These are phyloP conservation scores for Dioscorea alata DNA, from an alignment of 106 monocot genomes.

Conservation along the genomic window DNA sequence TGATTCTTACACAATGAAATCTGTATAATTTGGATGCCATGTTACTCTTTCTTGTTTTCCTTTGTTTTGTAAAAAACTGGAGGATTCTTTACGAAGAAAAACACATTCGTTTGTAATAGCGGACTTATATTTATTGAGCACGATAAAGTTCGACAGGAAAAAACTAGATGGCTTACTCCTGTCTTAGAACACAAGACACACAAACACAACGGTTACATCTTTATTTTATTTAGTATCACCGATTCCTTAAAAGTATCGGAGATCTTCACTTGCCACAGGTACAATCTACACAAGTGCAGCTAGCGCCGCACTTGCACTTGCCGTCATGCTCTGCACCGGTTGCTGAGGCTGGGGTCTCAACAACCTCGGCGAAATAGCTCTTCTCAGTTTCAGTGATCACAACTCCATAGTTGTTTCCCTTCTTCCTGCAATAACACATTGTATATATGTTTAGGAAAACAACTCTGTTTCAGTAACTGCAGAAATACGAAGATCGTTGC, in stretches of 20 bases:
- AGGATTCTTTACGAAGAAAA: too few relatives aligned
- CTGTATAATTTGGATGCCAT: too few relatives aligned
- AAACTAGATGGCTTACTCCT: too few relatives aligned
- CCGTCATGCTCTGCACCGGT: background rate
- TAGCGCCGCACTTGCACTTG: slow-evolving; percentile 15
- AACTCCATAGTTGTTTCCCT: slow-evolving; percentile 67
- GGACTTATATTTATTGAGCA: too few relatives aligned
- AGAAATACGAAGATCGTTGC: background rate
- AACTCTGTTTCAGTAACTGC: background rate
- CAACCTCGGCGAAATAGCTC: slow-evolving; percentile 11
- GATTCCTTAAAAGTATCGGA: background rate
- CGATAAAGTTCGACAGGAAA: too few relatives aligned
- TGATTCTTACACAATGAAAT: too few relatives aligned
- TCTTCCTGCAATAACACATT: slow-evolving; percentile 57
- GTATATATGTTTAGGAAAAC: background rate
- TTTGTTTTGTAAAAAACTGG: too few relatives aligned
- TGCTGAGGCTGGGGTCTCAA: background rate
- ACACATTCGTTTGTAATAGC: too few relatives aligned
- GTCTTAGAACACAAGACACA: background rate
- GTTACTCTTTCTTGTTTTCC: too few relatives aligned
- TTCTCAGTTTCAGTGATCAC: slow-evolving; percentile 50
- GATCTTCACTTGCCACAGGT: slow-evolving; percentile 10
- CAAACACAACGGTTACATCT: background rate
- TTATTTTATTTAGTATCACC: background rate
- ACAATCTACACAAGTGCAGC: slow-evolving; percentile 10